Evolutionary conservation across 495 filamentous ascomycete genomes (phyloP), one percentile per base, ranked within the genome.

Genomic region (Talaromyces trachyspermus): DNA sequence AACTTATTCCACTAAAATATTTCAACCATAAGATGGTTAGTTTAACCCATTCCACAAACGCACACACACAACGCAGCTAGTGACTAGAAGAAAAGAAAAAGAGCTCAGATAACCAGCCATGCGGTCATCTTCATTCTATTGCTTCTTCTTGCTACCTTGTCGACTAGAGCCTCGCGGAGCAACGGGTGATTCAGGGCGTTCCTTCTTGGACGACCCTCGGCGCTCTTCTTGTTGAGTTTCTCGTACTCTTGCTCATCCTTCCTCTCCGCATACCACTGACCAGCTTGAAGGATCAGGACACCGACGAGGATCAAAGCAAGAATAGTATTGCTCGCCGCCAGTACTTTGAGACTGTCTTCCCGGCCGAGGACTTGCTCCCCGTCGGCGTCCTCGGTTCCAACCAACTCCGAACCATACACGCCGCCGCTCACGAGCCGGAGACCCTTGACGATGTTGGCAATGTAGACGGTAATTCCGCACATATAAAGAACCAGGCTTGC

Each of bases 201-300:
- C 44, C 46, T 49, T 57, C 45, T 49, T 63, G 25, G 25, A 29
- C 4, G 49, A 42, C 44, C 53, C 52, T 72, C 73, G 51, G 67
- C 67, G 43, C 63, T 66, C 66, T 78, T 72, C 59, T 71, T 66
- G 35, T 76, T 70, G 47, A 85, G 71, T 53, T 69, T 69, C 61
- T 78, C 82, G 51, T 71, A 73, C 68, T 97, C 91, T 66, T 89
- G 83, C 59, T 71, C 71, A 63, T 96, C 89, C 78, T 92, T 95
- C 51, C 82, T 70, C 76, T 95, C 89, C 20, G 94, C 92, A 71
- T 98, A 98, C 92, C 92, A 98, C 75, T 97, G 91, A 10, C 94
- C 92, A 6, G 88, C 90, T 79, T 98, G 94, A 58, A 98, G 70
- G 24, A 94, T 86, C 50, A 98, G 56, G 22, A 98, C 86, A 3